Evolutionary conservation across 1,284 basidiomycete species (phyloP).

Genomic region (Boletus sp.): DNA sequence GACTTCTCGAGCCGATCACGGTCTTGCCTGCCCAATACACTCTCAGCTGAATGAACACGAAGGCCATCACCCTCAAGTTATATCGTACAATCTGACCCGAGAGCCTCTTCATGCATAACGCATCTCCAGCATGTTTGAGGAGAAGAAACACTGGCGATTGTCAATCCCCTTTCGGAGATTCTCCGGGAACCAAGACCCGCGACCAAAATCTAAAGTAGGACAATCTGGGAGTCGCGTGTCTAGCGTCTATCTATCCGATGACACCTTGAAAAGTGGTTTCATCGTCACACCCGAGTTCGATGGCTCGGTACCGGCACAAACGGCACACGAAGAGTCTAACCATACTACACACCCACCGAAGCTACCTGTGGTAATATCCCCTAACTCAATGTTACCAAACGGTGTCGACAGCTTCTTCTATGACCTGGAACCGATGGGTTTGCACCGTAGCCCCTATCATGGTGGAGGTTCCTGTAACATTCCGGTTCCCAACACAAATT

Average conservation of each 20-base stretch:
- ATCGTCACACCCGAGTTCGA: conserved; percentile 29
- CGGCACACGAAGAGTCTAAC: not conserved
- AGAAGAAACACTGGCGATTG: conserved; percentile 30
- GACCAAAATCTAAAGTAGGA: not conserved
- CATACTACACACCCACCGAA: not conserved
- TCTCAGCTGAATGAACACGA: conserved; percentile 1
- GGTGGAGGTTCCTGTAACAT: not conserved
- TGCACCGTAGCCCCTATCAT: not conserved
- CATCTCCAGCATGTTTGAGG: conserved; percentile 20
- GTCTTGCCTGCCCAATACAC: too few relatives aligned
- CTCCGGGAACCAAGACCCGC: conserved; percentile 7
- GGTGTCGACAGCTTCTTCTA: not conserved
- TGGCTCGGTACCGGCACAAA: conserved; percentile 2
- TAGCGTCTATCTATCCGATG: conserved; percentile 22
- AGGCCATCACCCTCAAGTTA: not conserved
- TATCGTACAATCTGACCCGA: not conserved
- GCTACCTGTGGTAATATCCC: not conserved
- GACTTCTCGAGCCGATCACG: too few relatives aligned
- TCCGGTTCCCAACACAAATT: not conserved
- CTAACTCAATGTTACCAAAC: not conserved
- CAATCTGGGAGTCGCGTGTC: conserved; percentile 15
- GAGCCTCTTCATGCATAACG: conserved; percentile 10
- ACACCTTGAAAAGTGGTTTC: conserved; percentile 18
- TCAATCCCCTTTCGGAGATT: conserved; percentile 20
- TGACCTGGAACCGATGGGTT: conserved; percentile 1